Percentiles rank a stretch among this genome's conserved stretches.
Evolutionary conservation across 495 filamentous ascomycete genomes (phyloP).

Genomic region (Elasticomyces elasticus): DNA sequence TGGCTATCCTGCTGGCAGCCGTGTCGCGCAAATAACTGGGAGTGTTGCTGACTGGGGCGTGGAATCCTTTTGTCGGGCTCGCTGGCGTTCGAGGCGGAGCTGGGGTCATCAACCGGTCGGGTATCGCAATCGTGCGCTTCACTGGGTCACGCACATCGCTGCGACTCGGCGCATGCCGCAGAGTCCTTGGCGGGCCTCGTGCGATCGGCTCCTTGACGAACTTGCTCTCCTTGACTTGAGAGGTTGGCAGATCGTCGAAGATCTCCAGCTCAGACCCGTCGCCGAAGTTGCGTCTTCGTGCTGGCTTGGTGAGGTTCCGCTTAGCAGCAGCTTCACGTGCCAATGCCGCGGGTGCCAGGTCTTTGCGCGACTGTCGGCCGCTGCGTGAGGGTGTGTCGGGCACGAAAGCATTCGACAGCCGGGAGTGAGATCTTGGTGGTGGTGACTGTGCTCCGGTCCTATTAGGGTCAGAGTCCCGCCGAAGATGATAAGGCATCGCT

Average conservation of each 20-base stretch:
- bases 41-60: conserved; percentile 35
- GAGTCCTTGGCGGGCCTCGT: conserved; percentile 52
- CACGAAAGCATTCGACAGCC: conserved; percentile 39
- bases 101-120: conserved; percentile 35
- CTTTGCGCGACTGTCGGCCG: conserved; percentile 24
- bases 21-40: conserved; percentile 93
- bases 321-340: conserved; percentile 51
- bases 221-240: conserved; percentile 64
- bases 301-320: conserved; percentile 62
- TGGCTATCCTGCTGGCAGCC: conserved; percentile 75
- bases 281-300: conserved; percentile 64
- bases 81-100: conserved; percentile 45
- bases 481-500: conserved; percentile 43
- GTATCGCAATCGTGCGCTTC: conserved; percentile 14
- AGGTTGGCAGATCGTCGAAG: conserved; percentile 93
- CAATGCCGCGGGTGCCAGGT: conserved; percentile 35
- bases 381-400: conserved; percentile 36
- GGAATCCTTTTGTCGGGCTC: conserved; percentile 35
- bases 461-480: conserved; percentile 58
- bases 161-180: conserved; percentile 27
- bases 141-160: conserved; percentile 12
- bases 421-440: conserved; percentile 41
- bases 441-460: conserved; percentile 37
- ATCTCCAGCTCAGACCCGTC: conserved; percentile 84
- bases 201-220: conserved; percentile 71